Base-by-base conservation (phyloP, 345 rosid genomes). In the Carallia pectinifolia region DNA sequence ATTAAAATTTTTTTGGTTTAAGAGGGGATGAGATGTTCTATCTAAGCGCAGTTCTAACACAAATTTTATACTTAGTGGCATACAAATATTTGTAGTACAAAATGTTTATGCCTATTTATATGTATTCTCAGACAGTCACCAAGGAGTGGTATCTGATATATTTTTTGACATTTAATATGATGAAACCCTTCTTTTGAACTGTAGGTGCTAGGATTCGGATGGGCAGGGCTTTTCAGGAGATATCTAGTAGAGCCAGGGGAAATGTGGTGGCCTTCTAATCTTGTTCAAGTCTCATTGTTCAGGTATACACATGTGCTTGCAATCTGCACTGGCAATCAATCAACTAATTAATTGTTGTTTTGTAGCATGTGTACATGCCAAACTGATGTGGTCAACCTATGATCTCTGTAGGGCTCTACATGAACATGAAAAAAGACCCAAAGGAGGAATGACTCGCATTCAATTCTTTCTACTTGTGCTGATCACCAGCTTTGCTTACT, bases 191-290 rank as follows among this genome's bases (percentile, higher is more conserved):
- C 56, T 71, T 34, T 62, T 69, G 36, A 5, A 55, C 27, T 62
- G 55, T 36, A 91, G 97, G 73, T 91, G 29, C 78, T 91, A 50
- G 93, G 96, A 31, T 92, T 88, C 72, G 97, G 97, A 5, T 92
- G 96, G 96, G 97, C 96, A 19, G 97, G 93, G 55, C 39, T 89
- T 53, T 92, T 86, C 81, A 66, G 96, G 54, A 78, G 80, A 62
- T 88, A 88, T 62, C 83, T 92, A 61, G 88, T 92, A 37, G 97
- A 92, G 76, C 97, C 97, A 10, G 90, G 82, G 61, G 97, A 83
- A 36, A 91, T 91, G 96, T 91, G 97, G 97, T 89, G 97, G 97
- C 97, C 97, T 0, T 4, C 53, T 58, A 86, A 86, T 79, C 76
- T 92, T 50, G 93, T 92, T 71, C 91, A 86, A 70, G 97, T 89